A percentile compares a stretch with the other conserved stretches of the same genome.
Evolutionary conservation across 495 filamentous ascomycete species (phyloP).

Genomic region (Venustampulla echinocandica): DNA sequence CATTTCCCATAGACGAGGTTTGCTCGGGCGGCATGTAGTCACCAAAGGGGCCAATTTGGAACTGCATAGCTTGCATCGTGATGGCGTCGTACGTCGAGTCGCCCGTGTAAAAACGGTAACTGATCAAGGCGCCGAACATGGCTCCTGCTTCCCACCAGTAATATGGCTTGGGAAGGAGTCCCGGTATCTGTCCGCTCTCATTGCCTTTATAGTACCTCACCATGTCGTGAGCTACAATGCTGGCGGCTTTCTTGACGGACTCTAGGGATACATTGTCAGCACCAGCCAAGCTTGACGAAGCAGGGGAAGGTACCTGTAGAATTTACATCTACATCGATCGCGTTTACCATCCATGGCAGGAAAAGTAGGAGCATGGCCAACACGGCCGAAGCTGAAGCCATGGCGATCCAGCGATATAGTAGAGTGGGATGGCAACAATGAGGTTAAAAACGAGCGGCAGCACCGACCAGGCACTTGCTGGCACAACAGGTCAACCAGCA

Average conservation of each 20-base stretch:
- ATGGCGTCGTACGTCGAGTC: constrained; percentile 59
- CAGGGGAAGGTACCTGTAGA: not conserved
- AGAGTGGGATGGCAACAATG: not conserved
- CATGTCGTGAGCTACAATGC: constrained; percentile 50
- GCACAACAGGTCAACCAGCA: not conserved
- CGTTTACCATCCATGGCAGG: not conserved
- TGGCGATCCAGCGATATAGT: not conserved
- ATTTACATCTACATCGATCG: constrained; percentile 2
- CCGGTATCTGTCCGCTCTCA: constrained; percentile 13
- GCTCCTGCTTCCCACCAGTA: constrained; percentile 71
- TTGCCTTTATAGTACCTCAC: constrained; percentile 56
- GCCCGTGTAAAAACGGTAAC: constrained; percentile 68
- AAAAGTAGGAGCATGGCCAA: not conserved
- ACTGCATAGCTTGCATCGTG: constrained; percentile 50
- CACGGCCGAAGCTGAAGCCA: not conserved
- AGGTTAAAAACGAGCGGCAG: not conserved
- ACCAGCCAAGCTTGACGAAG: not conserved
- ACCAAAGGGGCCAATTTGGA: constrained; percentile 52
- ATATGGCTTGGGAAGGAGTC: constrained; percentile 22
- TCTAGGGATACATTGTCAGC: constrained; percentile 24
- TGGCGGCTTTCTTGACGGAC: constrained; percentile 52
- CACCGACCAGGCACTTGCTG: not conserved
- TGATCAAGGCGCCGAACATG: constrained; percentile 61
- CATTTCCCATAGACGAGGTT: constrained; percentile 42
- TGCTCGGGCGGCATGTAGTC: constrained; percentile 60